Conservation (phyloP, 352 stramenopile genomes). For the Phytophthora ramorum region DNA sequence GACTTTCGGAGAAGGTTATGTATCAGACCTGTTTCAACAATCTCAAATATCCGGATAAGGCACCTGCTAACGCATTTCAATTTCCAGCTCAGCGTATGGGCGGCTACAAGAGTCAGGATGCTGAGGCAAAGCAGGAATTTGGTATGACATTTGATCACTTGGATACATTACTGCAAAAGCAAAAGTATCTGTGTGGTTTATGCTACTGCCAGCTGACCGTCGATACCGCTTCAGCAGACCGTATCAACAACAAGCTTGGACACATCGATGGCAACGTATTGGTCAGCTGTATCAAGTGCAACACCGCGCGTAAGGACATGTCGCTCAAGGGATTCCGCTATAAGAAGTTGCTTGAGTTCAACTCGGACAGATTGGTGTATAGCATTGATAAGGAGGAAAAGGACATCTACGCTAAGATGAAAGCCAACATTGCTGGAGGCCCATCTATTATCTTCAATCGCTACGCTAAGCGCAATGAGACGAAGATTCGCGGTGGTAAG, state of each 20-base stretch:
- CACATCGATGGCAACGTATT: constrained; percentile 13
- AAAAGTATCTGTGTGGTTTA: constrained; percentile 29
- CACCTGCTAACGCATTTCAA: too few relatives aligned
- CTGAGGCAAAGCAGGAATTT: constrained; percentile 15
- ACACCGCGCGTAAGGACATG: constrained; percentile 2
- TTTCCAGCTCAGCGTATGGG: constrained; percentile 6
- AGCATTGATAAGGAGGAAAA: constrained; percentile 5
- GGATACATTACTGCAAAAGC: constrained; percentile 24
- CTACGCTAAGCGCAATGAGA: constrained; percentile 6
- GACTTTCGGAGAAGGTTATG: constrained; percentile 27
- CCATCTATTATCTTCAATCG: constrained; percentile 5
- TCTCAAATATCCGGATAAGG: background rate
- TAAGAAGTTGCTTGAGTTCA: constrained; percentile 26
- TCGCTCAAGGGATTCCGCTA: constrained; percentile 18
- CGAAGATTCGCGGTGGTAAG: constrained; percentile 14
- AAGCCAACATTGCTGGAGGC: constrained; percentile 5
- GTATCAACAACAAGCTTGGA: constrained; percentile 11
- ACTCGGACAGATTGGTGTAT: constrained; percentile 9
- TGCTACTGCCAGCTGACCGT: constrained; percentile 27
- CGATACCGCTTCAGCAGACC: constrained; percentile 31
- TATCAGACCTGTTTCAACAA: constrained; percentile 30
- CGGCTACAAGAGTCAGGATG: constrained; percentile 31
- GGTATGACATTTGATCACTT: constrained; percentile 26
- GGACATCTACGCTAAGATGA: constrained; percentile 19
- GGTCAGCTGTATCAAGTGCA: constrained; percentile 25